Evolutionary conservation across 257 asterid species (phyloP), one percentile per base, ranked within the genome.

Genomic region (Solanum sitiens): DNA sequence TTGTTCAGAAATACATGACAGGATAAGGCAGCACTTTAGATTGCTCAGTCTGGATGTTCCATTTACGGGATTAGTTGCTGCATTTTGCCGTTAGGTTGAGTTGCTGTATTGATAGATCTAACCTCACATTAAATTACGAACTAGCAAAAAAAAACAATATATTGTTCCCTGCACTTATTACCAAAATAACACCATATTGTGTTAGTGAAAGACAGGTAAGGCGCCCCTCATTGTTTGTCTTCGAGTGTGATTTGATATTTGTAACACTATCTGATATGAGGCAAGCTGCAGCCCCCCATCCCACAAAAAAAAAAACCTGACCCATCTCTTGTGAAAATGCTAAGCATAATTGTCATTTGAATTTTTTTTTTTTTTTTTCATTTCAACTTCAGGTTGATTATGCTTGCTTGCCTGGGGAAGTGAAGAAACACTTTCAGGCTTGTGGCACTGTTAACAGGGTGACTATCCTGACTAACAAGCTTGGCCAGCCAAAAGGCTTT

Each of bases 371-470:
- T 65, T 47, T 56, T 23, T 10, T 63, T 5, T 16, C 76, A 37
- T 61, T 87, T 89, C 83, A 86, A 63, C 37, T 68, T 84, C 87
- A 93, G 94, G 95, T 93, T 83, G 94, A 92, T 83, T 93, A 91
- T 83, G 91, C 86, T 23, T 93, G 95, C 84, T 87, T 89, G 8
- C 94, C 94, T 11, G 94, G 91, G 93, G 94, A 93, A 80, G 93
- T 93, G 87, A 93, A 93, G 86, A 91, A 89, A 37, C 94, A 93
- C 88, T 93, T 93, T 37, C 91, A 88, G 83, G 83, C 90, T 20
- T 93, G 94, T 86, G 95, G 95, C 32, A 90, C 95, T 14, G 89
- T 93, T 53, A 93, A 91, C 88, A 87, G 94, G 86, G 92, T 92
- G 59, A 93, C 95, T 23, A 92, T 93, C 67, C 63, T 90, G 92